Evolutionary conservation across 257 asterid species (phyloP).

Genomic region (Pogostemon cablin): DNA sequence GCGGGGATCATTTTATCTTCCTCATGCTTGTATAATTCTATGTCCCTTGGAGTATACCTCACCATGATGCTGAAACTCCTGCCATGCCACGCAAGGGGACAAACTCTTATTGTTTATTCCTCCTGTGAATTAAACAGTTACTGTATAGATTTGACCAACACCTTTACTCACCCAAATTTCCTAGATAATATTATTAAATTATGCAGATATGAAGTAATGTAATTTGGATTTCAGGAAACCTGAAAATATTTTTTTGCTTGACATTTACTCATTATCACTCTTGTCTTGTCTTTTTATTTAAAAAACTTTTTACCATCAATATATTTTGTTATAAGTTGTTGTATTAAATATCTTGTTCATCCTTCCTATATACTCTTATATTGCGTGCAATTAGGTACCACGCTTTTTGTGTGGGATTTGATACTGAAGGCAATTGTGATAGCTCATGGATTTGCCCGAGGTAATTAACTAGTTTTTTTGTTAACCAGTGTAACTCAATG

Average conservation of each 20-base stretch:
- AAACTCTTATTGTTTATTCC: slow-evolving; percentile 3
- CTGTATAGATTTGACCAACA: neutral
- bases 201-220: slow-evolving; percentile 4
- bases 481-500: slow-evolving; percentile 11
- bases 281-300: slow-evolving; percentile 2
- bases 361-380: slow-evolving; percentile 34
- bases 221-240: neutral
- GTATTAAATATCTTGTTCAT: neutral
- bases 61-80: neutral
- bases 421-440: slow-evolving; percentile 84
- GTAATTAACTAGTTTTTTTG: slow-evolving; percentile 45
- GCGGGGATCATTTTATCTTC: slow-evolving; percentile 13
- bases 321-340: slow-evolving; percentile 20
- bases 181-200: slow-evolving; percentile 6
- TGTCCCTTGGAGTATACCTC: neutral
- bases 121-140: slow-evolving; percentile 4
- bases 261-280: slow-evolving; percentile 4
- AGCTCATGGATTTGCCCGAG: slow-evolving; percentile 97
- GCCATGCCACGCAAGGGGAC: neutral
- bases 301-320: slow-evolving; percentile 16
- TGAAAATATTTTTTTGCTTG: neutral
- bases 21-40: slow-evolving; percentile 11
- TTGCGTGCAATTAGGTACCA: slow-evolving; percentile 73
- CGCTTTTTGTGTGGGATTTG: slow-evolving; percentile 97
- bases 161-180: neutral